Percentiles rank a stretch among this genome's conserved stretches.
Evolutionary conservation across 2,329 filamentous ascomycete species (phyloP).

Genomic region (Fusarium burgessii): DNA sequence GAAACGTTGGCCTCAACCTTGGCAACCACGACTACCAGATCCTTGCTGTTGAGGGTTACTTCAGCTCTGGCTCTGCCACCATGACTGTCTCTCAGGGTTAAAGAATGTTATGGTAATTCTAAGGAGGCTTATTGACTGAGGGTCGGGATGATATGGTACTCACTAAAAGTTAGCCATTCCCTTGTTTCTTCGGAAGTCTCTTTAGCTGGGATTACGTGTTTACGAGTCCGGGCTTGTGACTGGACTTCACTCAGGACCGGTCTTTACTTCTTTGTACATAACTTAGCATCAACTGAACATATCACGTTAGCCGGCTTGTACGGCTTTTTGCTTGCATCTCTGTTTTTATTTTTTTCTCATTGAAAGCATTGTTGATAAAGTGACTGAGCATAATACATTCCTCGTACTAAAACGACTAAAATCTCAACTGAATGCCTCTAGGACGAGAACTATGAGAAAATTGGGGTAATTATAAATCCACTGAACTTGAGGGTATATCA

Average conservation of each 20-base stretch:
- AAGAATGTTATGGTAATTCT: background rate
- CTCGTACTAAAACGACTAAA: background rate
- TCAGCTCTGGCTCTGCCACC: conserved; percentile 60
- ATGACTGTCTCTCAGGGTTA: conserved; percentile 56
- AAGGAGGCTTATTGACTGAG: background rate
- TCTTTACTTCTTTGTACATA: conserved; percentile 23
- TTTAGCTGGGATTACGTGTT: background rate
- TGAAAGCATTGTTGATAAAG: too few relatives aligned
- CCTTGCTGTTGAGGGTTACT: conserved; percentile 66
- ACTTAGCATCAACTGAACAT: conserved; percentile 13
- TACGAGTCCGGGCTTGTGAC: conserved; percentile 15
- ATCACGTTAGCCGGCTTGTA: background rate
- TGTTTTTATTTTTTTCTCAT: fast-evolving
- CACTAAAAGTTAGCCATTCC: background rate
- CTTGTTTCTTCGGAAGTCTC: background rate
- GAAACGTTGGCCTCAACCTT: conserved; percentile 59
- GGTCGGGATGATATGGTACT: background rate
- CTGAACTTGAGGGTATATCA: background rate
- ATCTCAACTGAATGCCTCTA: background rate
- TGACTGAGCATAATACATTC: background rate
- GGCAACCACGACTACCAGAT: conserved; percentile 66
- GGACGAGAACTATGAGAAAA: background rate
- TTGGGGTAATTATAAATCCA: background rate
- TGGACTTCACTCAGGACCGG: conserved; percentile 3
- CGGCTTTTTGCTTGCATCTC: background rate